A percentile compares a stretch with the other conserved stretches of the same genome.
Evolutionary conservation across 805 yeast genomes (phyloP).

Genomic region (Brettanomyces anomalus): DNA sequence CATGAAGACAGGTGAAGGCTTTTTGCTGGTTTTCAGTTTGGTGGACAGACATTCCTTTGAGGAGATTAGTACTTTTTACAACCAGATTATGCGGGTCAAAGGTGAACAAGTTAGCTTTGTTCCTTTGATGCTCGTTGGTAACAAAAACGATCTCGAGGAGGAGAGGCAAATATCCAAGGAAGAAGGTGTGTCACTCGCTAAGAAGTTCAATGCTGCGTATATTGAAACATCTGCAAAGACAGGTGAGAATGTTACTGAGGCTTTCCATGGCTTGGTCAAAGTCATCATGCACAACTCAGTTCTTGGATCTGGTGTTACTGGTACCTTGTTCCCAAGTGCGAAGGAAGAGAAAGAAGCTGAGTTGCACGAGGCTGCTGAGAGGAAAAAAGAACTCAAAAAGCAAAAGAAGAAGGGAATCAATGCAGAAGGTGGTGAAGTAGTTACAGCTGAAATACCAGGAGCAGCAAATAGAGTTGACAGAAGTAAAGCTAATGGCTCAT

Average conservation of each 20-base stretch:
- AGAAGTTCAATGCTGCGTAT: conserved; percentile 60
- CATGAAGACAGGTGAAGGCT: conserved; percentile 95
- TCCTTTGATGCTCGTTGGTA: conserved; percentile 73
- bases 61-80: conserved; percentile 65
- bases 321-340: conserved; percentile 21
- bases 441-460: background rate
- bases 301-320: conserved; percentile 18
- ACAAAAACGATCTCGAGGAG: conserved; percentile 57
- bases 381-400: conserved; percentile 5
- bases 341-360: conserved; percentile 13
- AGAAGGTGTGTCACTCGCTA: conserved; percentile 57
- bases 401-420: background rate
- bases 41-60: conserved; percentile 80
- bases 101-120: conserved; percentile 49
- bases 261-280: conserved; percentile 27
- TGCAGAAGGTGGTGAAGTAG: background rate
- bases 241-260: conserved; percentile 61
- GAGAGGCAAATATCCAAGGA: conserved; percentile 55
- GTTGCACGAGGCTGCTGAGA: conserved; percentile 1
- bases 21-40: conserved; percentile 79
- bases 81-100: conserved; percentile 34
- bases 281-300: conserved; percentile 21
- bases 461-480: background rate
- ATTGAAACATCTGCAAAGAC: conserved; percentile 92
- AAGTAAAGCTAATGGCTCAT: background rate